Conservation (phyloP, 176 grass and related monocot species). For the Areca catechu region DNA sequence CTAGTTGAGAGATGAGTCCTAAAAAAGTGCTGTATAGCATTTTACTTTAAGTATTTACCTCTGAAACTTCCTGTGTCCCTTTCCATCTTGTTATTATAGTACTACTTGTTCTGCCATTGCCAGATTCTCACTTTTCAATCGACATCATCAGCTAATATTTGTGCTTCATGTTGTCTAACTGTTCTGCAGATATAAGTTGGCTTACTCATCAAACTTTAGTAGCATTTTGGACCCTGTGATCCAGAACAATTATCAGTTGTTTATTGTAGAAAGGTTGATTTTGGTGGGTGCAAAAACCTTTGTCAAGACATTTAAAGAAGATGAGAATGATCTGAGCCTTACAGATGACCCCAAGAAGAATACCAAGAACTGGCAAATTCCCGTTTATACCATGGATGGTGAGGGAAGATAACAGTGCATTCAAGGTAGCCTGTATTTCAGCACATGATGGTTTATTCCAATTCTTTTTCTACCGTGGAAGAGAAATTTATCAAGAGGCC, state of each 20-base stretch:
- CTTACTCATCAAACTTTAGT: conserved; percentile 79
- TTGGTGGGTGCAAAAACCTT: conserved; percentile 68
- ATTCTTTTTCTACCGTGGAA: no score
- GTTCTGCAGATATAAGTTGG: conserved; percentile 56
- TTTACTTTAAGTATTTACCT: no score
- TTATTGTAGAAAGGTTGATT: conserved; percentile 91
- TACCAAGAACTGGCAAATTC: conserved; percentile 67
- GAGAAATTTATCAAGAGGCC: no score
- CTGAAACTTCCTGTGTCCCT: no score
- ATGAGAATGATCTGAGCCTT: conserved; percentile 66
- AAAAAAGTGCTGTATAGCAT: no score
- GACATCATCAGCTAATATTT: not conserved
- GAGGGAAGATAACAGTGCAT: not conserved
- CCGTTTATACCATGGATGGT: conserved; percentile 46
- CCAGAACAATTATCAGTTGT: conserved; percentile 44
- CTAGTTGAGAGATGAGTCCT: no score
- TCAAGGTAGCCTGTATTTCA: no score
- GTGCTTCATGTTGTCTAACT: conserved; percentile 9
- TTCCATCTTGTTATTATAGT: no score
- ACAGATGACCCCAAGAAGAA: conserved; percentile 86
- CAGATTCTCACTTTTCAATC: not conserved
- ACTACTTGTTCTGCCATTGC: no score
- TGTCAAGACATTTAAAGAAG: conserved; percentile 92
- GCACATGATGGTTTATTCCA: no score
- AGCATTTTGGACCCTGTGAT: conserved; percentile 57